These are phyloP conservation scores for Fusarium sp. DNA, from an alignment of 2,329 filamentous ascomycete genomes.

Conservation along the genomic window DNA sequence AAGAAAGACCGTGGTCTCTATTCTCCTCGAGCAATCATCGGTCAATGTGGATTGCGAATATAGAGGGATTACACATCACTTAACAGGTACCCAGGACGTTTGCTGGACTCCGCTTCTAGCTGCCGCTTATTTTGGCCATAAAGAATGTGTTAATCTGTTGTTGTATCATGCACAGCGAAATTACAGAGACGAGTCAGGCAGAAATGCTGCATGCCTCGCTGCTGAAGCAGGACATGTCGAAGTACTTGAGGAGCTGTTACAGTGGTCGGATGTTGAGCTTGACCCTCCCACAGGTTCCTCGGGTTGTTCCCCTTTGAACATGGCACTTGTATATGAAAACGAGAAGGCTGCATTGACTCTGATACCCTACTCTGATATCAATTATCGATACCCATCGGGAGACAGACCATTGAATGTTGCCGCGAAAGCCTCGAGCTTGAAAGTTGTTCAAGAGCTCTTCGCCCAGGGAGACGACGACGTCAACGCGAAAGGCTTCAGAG, in stretches of 20 bases:
- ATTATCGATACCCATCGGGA: rapidly evolving
- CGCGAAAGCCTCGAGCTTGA: rapidly evolving
- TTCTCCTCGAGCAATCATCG: not conserved
- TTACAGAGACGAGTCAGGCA: not conserved
- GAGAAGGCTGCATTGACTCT: not conserved
- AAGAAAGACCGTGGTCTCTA: rapidly evolving
- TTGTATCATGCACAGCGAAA: not conserved
- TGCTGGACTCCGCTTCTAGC: not conserved
- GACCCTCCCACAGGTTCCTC: rapidly evolving
- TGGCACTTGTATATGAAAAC: not conserved
- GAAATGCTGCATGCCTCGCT: not conserved
- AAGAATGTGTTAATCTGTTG: rapidly evolving
- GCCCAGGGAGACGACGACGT: rapidly evolving
- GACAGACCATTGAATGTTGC: not conserved
- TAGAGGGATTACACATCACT: too few relatives aligned
- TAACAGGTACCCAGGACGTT: rapidly evolving
- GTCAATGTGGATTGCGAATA: not conserved
- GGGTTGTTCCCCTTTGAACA: rapidly evolving
- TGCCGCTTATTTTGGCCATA: not conserved
- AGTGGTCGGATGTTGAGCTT: not conserved
- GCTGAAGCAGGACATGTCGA: rapidly evolving
- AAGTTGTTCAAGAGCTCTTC: rapidly evolving
- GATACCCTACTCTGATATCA: not conserved
- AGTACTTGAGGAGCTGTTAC: not conserved
- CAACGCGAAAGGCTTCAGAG: not conserved